Evolutionary conservation across 257 asterid genomes (phyloP).

Genomic region (Lycium barbarum): DNA sequence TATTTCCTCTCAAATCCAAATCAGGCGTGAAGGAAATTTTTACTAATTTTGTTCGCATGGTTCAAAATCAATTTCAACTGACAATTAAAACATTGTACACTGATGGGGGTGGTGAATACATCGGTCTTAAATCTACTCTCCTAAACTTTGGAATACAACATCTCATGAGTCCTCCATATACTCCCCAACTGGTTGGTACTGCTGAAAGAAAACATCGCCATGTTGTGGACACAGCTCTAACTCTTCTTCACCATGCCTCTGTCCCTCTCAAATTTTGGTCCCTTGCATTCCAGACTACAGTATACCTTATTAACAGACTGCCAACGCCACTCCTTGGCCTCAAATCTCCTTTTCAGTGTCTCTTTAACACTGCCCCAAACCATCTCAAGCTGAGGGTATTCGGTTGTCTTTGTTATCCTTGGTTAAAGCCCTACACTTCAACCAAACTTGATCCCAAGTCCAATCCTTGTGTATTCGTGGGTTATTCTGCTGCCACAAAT

Average conservation of each 20-base stretch:
- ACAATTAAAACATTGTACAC: too few species aligned
- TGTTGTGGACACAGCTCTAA: neutral
- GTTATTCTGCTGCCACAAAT: neutral
- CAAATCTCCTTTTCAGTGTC: neutral
- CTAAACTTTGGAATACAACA: neutral
- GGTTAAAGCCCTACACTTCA: neutral
- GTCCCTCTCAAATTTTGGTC: neutral
- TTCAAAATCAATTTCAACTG: too few species aligned
- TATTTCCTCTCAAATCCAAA: too few species aligned
- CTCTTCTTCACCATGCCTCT: neutral
- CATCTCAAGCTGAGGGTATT: neutral
- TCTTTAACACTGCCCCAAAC: neutral
- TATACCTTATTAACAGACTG: neutral
- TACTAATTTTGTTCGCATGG: too few species aligned
- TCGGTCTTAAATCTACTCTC: neutral
- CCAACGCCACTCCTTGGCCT: neutral
- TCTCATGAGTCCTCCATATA: neutral
- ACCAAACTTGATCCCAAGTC: neutral
- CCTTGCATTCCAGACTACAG: neutral
- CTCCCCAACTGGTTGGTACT: neutral
- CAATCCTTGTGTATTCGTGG: neutral
- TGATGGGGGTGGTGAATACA: neutral
- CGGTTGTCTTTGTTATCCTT: constrained; percentile 27
- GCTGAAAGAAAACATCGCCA: neutral
- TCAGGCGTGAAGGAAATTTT: too few species aligned